These are phyloP conservation scores for Acer saccharum DNA, from an alignment of 345 rosid species.

Conservation along the genomic window DNA sequence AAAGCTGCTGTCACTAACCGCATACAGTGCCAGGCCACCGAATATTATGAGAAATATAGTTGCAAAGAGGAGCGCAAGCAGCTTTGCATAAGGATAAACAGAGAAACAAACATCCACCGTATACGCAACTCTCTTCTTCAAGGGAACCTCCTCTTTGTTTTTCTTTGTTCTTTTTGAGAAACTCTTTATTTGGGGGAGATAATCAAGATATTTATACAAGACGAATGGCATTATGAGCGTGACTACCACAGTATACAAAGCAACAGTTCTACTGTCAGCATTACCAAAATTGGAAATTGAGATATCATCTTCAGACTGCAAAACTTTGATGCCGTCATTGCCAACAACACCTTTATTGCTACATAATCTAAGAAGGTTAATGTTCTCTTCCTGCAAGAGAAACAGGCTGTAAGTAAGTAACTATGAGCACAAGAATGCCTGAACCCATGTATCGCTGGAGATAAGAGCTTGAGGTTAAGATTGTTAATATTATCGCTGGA, in stretches of 20 bases:
- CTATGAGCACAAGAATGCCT: not conserved
- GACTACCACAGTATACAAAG: conserved; percentile 56
- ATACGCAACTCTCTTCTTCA: conserved; percentile 91
- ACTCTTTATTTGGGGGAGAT: conserved; percentile 60
- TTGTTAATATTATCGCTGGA: not conserved
- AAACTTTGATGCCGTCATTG: conserved; percentile 30
- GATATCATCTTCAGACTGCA: conserved; percentile 31
- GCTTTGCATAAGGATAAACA: conserved; percentile 85
- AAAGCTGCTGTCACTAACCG: conserved; percentile 77
- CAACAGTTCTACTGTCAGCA: conserved; percentile 58
- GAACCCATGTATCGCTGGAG: not conserved
- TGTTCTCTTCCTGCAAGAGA: conserved; percentile 68
- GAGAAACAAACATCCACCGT: conserved; percentile 89
- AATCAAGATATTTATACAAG: conserved; percentile 70
- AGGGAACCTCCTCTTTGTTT: conserved; percentile 71
- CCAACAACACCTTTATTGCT: conserved; percentile 34
- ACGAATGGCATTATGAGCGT: conserved; percentile 64
- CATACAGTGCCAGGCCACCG: conserved; percentile 85
- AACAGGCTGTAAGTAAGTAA: conserved; percentile 11
- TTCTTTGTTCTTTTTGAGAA: conserved; percentile 46
- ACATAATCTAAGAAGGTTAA: conserved; percentile 48
- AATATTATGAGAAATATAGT: conserved; percentile 77
- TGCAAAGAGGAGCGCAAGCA: conserved; percentile 84
- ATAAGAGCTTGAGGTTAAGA: not conserved
- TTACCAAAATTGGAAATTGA: conserved; percentile 33